Conservation (phyloP, 257 asterid genomes). For the Cordia subcordata region DNA sequence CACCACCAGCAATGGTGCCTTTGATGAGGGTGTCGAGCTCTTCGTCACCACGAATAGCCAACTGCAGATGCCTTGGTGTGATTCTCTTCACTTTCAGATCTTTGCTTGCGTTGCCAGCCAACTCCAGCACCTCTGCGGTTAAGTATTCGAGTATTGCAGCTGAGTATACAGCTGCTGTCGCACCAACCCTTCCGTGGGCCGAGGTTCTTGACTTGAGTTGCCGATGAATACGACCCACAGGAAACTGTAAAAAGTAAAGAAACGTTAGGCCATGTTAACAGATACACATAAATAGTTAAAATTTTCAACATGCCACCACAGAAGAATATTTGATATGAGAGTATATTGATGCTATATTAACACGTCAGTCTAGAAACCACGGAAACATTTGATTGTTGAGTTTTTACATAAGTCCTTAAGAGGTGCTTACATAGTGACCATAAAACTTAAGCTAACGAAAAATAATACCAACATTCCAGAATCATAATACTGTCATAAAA, state of each 20-base stretch:
- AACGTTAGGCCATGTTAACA: too few species aligned
- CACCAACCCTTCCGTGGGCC: slow-evolving; percentile 93
- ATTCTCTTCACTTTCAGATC: slow-evolving; percentile 95
- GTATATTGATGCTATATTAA: too few species aligned
- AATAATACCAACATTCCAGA: too few species aligned
- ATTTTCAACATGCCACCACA: too few species aligned
- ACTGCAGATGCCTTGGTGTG: slow-evolving; percentile 86
- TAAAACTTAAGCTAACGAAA: too few species aligned
- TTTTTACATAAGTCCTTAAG: too few species aligned
- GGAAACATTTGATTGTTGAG: too few species aligned
- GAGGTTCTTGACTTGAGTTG: slow-evolving; percentile 79
- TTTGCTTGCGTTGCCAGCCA: slow-evolving; percentile 97
- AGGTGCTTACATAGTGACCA: too few species aligned
- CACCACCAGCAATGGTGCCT: slow-evolving; percentile 96
- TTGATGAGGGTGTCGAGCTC: slow-evolving; percentile 95
- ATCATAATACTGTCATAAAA: too few species aligned
- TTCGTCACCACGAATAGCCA: slow-evolving; percentile 94
- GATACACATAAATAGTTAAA: too few species aligned
- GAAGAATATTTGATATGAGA: too few species aligned
- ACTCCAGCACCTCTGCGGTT: slow-evolving; percentile 91
- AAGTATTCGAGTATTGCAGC: slow-evolving; percentile 90
- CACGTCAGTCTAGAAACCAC: too few species aligned
- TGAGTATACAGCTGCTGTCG: slow-evolving; percentile 91
- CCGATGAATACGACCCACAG: slow-evolving; percentile 93
- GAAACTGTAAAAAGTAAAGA: slow-evolving; percentile 42